Conservation (phyloP, 805 yeast genomes). For the Wickerhamomyces ciferrii region DNA sequence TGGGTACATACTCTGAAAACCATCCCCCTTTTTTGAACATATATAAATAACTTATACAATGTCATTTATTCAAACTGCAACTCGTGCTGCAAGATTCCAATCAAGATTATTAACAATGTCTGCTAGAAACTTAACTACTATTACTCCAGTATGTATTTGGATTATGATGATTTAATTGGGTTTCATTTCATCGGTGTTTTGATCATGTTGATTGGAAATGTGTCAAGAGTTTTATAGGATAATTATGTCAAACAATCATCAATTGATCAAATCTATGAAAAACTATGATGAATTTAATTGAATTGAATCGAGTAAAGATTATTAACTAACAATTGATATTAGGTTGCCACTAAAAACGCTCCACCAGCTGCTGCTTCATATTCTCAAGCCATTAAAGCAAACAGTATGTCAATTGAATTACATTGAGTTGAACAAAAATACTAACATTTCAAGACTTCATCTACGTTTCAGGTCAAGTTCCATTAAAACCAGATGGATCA, state of each 20-base stretch:
- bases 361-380: slow-evolving; percentile 98
- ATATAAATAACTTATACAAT: slow-evolving; percentile 3
- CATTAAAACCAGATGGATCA: slow-evolving; percentile 78
- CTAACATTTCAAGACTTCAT: slow-evolving; percentile 50
- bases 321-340: slow-evolving; percentile 16
- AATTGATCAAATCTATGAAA: not conserved
- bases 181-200: not conserved
- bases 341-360: slow-evolving; percentile 68
- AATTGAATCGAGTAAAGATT: too few species aligned
- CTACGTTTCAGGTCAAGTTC: slow-evolving; percentile 94
- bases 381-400: slow-evolving; percentile 92
- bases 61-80: slow-evolving; percentile 19
- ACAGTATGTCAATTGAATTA: slow-evolving; percentile 30
- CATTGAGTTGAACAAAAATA: not conserved
- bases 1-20: too few species aligned
- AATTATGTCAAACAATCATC: too few species aligned
- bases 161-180: too few species aligned
- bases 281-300: too few species aligned
- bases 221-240: not conserved
- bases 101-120: slow-evolving; percentile 15
- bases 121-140: slow-evolving; percentile 25
- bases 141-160: slow-evolving; percentile 29
- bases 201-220: not conserved
- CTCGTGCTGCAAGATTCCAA: slow-evolving; percentile 18
- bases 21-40: not conserved